Conservation (phyloP, 768 basidiomycete genomes). For the Phanerodontia chrysosporium region DNA sequence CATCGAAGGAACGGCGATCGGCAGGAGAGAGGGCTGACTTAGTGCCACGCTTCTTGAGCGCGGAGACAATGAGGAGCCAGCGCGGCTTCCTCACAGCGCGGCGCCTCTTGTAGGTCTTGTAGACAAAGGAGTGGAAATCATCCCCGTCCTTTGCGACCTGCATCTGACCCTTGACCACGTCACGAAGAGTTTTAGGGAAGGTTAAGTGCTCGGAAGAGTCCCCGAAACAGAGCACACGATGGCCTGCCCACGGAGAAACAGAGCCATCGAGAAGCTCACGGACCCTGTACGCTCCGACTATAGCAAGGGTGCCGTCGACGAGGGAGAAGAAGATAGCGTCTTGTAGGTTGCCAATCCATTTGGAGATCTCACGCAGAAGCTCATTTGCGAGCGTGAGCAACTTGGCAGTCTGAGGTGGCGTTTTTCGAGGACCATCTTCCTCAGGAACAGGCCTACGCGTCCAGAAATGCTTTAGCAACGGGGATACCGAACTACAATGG, state of each 20-base stretch:
- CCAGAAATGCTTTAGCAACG: not conserved
- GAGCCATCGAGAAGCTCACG: not conserved
- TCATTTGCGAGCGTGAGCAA: not conserved
- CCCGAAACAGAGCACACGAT: not conserved
- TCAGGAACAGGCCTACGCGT: not conserved
- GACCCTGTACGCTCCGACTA: not conserved
- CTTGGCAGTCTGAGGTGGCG: not conserved
- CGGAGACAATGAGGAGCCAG: not conserved
- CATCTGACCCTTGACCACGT: not conserved
- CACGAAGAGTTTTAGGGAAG: not conserved
- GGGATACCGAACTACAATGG: not conserved
- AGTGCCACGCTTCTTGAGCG: not conserved
- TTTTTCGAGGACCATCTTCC: not conserved
- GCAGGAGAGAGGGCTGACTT: not conserved
- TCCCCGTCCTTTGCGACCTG: not conserved
- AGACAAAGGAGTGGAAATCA: no score
- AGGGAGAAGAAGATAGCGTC: not conserved
- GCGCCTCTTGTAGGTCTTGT: not conserved
- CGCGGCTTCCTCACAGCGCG: not conserved
- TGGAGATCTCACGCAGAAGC: not conserved
- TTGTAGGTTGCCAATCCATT: not conserved
- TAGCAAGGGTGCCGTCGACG: not conserved
- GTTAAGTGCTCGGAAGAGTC: not conserved
- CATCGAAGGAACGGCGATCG: not conserved
- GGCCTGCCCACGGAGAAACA: not conserved